Conservation (phyloP, 2,329 filamentous ascomycete species). For the Penicillium nordicum region DNA sequence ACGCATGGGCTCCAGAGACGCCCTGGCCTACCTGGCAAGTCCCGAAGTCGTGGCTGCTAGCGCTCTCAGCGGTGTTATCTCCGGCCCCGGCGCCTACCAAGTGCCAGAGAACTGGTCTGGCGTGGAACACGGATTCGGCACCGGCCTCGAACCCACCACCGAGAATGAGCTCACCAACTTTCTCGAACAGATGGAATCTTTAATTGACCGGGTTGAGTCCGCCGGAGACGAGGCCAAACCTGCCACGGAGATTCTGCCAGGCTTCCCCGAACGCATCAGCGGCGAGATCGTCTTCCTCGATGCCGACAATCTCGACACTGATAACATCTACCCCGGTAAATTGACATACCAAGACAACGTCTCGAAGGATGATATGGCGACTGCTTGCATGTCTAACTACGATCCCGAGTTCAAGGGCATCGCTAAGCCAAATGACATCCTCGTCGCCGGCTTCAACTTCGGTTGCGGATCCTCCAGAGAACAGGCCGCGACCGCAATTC, state of each 20-base stretch:
- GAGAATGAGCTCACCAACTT: slow-evolving; percentile 70
- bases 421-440: slow-evolving; percentile 69
- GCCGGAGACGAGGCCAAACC: slow-evolving; percentile 18
- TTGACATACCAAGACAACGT: slow-evolving; percentile 91
- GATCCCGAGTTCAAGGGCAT: slow-evolving; percentile 65
- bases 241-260: slow-evolving; percentile 70
- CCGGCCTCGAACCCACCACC: slow-evolving; percentile 57
- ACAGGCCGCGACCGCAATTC: slow-evolving; percentile 78
- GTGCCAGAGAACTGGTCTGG: slow-evolving; percentile 63
- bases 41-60: slow-evolving; percentile 92
- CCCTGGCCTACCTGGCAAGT: slow-evolving; percentile 80
- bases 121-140: slow-evolving; percentile 66
- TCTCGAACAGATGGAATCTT: slow-evolving; percentile 64
- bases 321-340: slow-evolving; percentile 87
- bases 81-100: slow-evolving; percentile 73
- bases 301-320: slow-evolving; percentile 83
- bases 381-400: slow-evolving; percentile 93
- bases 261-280: slow-evolving; percentile 76
- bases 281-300: slow-evolving; percentile 90
- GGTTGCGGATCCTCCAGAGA: slow-evolving; percentile 78
- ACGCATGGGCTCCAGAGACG: slow-evolving; percentile 76
- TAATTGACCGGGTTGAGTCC: slow-evolving; percentile 54
- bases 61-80: slow-evolving; percentile 58
- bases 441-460: slow-evolving; percentile 86
- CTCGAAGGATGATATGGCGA: slow-evolving; percentile 72